phyloP scores from a whole-genome alignment of 2,329 filamentous ascomycete species.

The Paecilomyces niveus region DNA sequence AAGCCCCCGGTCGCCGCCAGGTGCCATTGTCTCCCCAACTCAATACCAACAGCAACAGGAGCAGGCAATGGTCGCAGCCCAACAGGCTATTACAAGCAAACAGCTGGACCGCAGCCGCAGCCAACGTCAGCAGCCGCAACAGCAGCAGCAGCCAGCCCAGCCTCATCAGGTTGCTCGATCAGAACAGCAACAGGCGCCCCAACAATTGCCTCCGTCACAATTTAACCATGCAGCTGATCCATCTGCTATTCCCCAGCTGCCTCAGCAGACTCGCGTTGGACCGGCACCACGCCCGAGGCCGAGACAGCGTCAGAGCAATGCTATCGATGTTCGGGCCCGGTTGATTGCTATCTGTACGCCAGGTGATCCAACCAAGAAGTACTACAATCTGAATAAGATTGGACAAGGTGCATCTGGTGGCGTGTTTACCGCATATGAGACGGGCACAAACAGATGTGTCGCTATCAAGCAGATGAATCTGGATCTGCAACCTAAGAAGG shows the following conservation, averaged over 20 bases:
- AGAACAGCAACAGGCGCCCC: constrained; percentile 16
- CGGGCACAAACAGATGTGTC: constrained; percentile 75
- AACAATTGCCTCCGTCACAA: constrained; percentile 30
- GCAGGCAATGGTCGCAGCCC: constrained; percentile 70
- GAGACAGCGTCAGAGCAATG: constrained; percentile 69
- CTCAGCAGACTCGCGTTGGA: constrained; percentile 36
- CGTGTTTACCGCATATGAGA: constrained; percentile 86
- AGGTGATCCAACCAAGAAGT: constrained; percentile 81
- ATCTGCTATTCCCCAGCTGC: constrained; percentile 28
- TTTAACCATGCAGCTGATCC: constrained; percentile 28
- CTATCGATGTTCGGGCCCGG: constrained; percentile 72
- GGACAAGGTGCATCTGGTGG: constrained; percentile 95
- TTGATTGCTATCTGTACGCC: constrained; percentile 85
- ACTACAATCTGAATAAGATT: constrained; percentile 85
- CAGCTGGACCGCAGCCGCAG: constrained; percentile 67
- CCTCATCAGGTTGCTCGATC: not conserved
- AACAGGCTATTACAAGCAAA: constrained; percentile 64
- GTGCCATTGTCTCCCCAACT: constrained; percentile 30
- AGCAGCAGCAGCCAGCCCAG: constrained; percentile 18
- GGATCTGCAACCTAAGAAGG: constrained; percentile 97
- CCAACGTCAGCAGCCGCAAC: constrained; percentile 54
- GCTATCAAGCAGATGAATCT: constrained; percentile 99
- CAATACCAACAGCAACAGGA: constrained; percentile 67
- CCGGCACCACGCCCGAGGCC: constrained; percentile 65
- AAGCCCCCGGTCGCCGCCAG: constrained; percentile 38